Base-by-base conservation (phyloP, 768 basidiomycete genomes). In the Piloderma croceum region DNA sequence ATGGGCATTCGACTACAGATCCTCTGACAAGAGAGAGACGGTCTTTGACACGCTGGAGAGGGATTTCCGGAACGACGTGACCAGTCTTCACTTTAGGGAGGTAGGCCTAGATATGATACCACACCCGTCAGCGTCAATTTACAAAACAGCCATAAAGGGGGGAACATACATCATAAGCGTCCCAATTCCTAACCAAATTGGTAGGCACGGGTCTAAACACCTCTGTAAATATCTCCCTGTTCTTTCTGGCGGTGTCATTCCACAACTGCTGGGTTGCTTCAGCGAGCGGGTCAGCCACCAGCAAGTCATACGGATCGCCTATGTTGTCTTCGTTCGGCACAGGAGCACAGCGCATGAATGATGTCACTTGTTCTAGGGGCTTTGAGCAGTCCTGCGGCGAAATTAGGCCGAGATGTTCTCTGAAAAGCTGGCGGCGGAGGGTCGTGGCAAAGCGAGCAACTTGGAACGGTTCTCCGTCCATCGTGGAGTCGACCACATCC, bases 361-460 rank as follows among this genome's bases (percentile, higher is more conserved):
- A 65, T 31, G 68, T 57, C 12, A 65, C 60, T 0, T 53, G 48
- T 27, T 78, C 65, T 21, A 63, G 69, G 3, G 73, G 60, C 33
- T 57, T 41, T 3, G 58, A 58, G 25, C 65, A 41, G 20, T 45
- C 51, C 60, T 96, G 90, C 3, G 91, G 85, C 13, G 69, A 67
- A 22, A 93, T 81, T 33, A 98, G 78, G 22, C 91, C 91, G 35
- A 94, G 74, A 54, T 94, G 84, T 62, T 94, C 90, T 60, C 81
- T 74, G 73, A 79, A 94, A 33, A 97, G 69, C 56, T 81, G 79
- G 37, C 92, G 76, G 23, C 94, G 77, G 33, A 96, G 71, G 0
- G 85, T 74, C 2, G 90, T 73, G 0, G 94, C 93, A 53, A 97
- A 90, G 33, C 83, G 81, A 20, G 76, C 66, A 1, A 80, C 94